phyloP scores from a whole-genome alignment of 2,329 filamentous ascomycete species.

The Exserohilum rostratum region DNA sequence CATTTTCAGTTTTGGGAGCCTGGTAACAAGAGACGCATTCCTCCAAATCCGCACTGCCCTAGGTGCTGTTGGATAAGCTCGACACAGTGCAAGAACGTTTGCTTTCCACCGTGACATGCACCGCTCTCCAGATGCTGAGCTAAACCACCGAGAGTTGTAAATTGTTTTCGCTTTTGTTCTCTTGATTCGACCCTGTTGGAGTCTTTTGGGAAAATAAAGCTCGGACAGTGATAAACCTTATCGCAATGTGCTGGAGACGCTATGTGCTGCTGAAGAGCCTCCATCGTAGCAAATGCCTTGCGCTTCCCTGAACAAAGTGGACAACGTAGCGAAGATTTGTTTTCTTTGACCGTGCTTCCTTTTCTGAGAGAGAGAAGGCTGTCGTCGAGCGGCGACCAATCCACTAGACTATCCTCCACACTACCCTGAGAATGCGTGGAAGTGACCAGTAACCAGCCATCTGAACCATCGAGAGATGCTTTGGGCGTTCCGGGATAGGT shows the following conservation, averaged over 20 bases:
- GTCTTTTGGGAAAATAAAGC: not conserved
- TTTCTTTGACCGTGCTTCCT: not conserved
- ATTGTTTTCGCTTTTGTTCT: constrained; percentile 6
- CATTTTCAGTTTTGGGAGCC: not conserved
- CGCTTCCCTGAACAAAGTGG: not conserved
- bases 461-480: no score
- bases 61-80: constrained; percentile 11
- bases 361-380: no score
- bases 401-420: no score
- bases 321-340: not conserved
- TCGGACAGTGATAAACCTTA: constrained; percentile 1
- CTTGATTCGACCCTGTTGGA: no score
- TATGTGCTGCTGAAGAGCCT: not conserved
- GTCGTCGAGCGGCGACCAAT: not conserved
- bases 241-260: not conserved
- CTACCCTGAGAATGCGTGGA: no score
- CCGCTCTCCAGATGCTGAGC: constrained; percentile 14
- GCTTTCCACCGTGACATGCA: constrained; percentile 5
- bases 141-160: constrained; percentile 15
- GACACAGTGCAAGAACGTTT: constrained; percentile 9
- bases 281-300: constrained; percentile 3
- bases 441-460: no score
- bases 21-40: constrained; percentile 8
- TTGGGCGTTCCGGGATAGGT: no score
- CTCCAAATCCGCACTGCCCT: constrained; percentile 8